Conservation (phyloP, 2,329 filamentous ascomycete genomes). For the Monosporascus cannonballus region DNA sequence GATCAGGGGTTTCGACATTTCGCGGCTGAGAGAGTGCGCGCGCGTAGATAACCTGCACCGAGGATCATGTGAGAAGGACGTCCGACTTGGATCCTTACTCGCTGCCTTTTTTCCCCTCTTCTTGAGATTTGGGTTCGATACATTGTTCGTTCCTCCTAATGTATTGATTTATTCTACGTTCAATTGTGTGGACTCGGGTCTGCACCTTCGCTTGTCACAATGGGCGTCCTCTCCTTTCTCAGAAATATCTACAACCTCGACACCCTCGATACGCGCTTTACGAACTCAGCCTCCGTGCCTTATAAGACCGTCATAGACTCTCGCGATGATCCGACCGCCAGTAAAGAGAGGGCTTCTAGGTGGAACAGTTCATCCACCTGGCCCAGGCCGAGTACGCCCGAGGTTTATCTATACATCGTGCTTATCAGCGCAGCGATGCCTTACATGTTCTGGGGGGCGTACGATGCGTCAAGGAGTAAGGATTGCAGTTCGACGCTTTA, state of each 20-base stretch:
- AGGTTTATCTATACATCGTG: constrained; percentile 78
- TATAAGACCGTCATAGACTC: constrained; percentile 53
- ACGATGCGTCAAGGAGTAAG: constrained; percentile 76
- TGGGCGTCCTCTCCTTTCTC: constrained; percentile 31
- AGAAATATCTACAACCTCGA: constrained; percentile 57
- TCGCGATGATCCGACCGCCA: constrained; percentile 35
- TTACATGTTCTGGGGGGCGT: constrained; percentile 86
- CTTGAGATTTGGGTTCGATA: too few species aligned
- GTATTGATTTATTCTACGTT: too few species aligned
- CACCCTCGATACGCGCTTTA: constrained; percentile 58
- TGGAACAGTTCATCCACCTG: constrained; percentile 31
- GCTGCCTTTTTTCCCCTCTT: too few species aligned
- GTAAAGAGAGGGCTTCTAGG: constrained; percentile 36
- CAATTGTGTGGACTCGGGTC: too few species aligned
- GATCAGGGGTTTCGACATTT: too few species aligned
- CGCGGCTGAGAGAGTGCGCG: too few species aligned
- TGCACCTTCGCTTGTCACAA: constrained; percentile 16
- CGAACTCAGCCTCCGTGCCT: constrained; percentile 62
- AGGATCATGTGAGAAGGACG: too few species aligned
- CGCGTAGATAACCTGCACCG: too few species aligned
- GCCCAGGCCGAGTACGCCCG: constrained; percentile 62
- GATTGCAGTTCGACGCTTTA: not conserved
- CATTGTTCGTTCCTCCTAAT: too few species aligned
- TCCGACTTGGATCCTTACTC: too few species aligned
- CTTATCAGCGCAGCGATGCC: constrained; percentile 63